Conservation (phyloP, 352 stramenopile species). For the Phytophthora kernoviae region DNA sequence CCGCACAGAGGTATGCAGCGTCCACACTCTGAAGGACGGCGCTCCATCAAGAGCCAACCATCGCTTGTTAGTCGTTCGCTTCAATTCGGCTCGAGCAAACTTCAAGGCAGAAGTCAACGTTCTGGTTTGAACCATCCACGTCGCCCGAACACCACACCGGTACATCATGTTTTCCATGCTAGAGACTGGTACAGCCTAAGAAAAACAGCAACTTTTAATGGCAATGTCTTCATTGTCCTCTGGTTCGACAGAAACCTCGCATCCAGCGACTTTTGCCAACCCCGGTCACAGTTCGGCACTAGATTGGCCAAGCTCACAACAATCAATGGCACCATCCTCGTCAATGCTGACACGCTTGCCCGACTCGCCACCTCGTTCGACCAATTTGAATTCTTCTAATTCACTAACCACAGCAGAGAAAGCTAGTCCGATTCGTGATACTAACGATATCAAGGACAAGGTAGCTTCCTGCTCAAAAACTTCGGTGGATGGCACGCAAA, state of each 20-base stretch:
- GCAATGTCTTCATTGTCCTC: background rate
- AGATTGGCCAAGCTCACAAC: conserved; percentile 5
- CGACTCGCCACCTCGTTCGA: conserved; percentile 48
- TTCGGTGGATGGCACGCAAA: background rate
- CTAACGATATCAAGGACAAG: too few species aligned
- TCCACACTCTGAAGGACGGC: conserved; percentile 17
- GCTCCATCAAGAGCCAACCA: background rate
- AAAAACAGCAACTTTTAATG: background rate
- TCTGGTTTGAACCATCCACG: conserved; percentile 15
- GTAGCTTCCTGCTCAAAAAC: too few species aligned
- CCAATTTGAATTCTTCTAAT: background rate
- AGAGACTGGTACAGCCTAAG: too few species aligned
- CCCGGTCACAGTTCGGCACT: conserved; percentile 27
- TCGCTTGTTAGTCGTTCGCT: conserved; percentile 22
- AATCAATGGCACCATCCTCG: conserved; percentile 4
- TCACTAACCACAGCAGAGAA: background rate
- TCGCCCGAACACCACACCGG: conserved; percentile 46
- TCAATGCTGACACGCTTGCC: conserved; percentile 60
- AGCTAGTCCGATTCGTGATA: background rate
- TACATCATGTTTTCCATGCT: too few species aligned
- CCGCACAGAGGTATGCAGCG: conserved; percentile 17
- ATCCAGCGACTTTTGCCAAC: conserved; percentile 40
- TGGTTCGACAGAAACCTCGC: conserved; percentile 40
- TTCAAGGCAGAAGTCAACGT: conserved; percentile 1
- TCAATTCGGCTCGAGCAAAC: conserved; percentile 12